Evolutionary conservation across 2,329 filamentous ascomycete species (phyloP).

Genomic region (Arachnomyces sp.): DNA sequence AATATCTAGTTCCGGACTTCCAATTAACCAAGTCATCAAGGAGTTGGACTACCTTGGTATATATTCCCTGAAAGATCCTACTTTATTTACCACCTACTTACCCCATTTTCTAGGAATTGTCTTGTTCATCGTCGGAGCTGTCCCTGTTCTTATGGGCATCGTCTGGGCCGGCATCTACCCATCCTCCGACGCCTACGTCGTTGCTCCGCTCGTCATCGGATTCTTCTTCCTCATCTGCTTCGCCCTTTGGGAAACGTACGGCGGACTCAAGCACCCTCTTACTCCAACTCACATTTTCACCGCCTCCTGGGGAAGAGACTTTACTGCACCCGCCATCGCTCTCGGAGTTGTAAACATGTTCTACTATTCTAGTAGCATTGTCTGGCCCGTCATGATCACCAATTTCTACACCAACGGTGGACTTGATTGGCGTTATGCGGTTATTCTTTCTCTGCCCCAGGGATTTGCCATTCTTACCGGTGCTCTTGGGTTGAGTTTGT

Average conservation of each 20-base stretch:
- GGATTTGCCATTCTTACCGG: constrained; percentile 39
- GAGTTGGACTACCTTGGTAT: constrained; percentile 34
- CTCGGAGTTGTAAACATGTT: constrained; percentile 45
- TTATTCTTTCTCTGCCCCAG: constrained; percentile 36
- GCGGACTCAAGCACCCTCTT: constrained; percentile 31
- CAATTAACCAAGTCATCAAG: constrained; percentile 26
- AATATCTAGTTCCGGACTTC: constrained; percentile 26
- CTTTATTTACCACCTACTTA: background rate
- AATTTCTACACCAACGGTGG: constrained; percentile 34
- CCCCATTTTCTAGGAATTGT: constrained; percentile 15
- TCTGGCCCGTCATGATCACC: constrained; percentile 43
- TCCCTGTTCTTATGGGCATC: constrained; percentile 33
- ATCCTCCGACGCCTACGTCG: constrained; percentile 29
- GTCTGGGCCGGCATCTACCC: constrained; percentile 31
- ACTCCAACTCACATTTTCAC: constrained; percentile 41
- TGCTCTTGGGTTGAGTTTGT: constrained; percentile 32
- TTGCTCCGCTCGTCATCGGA: constrained; percentile 30
- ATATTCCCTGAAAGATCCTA: background rate
- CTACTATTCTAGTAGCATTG: constrained; percentile 41
- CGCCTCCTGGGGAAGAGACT: constrained; percentile 37
- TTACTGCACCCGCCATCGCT: constrained; percentile 40
- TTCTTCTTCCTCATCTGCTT: constrained; percentile 29
- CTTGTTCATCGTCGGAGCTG: constrained; percentile 29
- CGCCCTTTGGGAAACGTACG: constrained; percentile 34
- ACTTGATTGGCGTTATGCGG: constrained; percentile 26